Conservation (phyloP, 2,329 filamentous ascomycete species). For the Exophiala viscosa region DNA sequence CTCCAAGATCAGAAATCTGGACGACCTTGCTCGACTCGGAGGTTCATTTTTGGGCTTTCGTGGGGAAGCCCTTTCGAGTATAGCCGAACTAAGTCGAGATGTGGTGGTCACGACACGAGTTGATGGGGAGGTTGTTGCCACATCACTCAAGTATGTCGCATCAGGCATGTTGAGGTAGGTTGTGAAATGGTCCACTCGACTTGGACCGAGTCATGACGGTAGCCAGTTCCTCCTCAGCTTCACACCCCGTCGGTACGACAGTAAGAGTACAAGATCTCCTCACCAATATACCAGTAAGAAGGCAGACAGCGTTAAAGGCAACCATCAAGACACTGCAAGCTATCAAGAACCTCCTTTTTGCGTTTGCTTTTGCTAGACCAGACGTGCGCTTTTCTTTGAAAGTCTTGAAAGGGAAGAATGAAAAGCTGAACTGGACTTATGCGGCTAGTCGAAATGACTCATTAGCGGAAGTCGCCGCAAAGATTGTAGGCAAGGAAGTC, state of each 20-base stretch:
- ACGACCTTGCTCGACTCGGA: constrained; percentile 55
- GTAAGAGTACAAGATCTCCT: constrained; percentile 57
- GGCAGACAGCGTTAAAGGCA: constrained; percentile 52
- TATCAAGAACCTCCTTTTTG: constrained; percentile 53
- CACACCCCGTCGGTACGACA: constrained; percentile 59
- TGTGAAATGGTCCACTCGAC: not conserved
- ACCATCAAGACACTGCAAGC: constrained; percentile 48
- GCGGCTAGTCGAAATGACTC: constrained; percentile 46
- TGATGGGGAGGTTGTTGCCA: constrained; percentile 54
- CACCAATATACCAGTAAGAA: constrained; percentile 57
- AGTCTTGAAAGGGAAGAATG: constrained; percentile 57
- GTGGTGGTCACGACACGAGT: constrained; percentile 55
- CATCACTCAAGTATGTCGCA: constrained; percentile 48
- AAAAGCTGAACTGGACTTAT: constrained; percentile 59
- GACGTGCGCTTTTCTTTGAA: constrained; percentile 54
- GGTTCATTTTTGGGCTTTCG: constrained; percentile 60
- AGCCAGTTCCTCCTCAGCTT: constrained; percentile 41
- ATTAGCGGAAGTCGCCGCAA: constrained; percentile 53
- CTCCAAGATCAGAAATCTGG: constrained; percentile 59
- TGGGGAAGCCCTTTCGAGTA: constrained; percentile 61
- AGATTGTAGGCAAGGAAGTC: constrained; percentile 54
- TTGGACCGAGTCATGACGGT: constrained; percentile 24
- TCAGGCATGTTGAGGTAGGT: constrained; percentile 48
- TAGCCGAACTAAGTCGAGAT: constrained; percentile 54
- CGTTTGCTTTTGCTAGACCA: constrained; percentile 59